Evolutionary conservation across 106 monocot species (phyloP).

Genomic region (Alisma plantagoaquatica): DNA sequence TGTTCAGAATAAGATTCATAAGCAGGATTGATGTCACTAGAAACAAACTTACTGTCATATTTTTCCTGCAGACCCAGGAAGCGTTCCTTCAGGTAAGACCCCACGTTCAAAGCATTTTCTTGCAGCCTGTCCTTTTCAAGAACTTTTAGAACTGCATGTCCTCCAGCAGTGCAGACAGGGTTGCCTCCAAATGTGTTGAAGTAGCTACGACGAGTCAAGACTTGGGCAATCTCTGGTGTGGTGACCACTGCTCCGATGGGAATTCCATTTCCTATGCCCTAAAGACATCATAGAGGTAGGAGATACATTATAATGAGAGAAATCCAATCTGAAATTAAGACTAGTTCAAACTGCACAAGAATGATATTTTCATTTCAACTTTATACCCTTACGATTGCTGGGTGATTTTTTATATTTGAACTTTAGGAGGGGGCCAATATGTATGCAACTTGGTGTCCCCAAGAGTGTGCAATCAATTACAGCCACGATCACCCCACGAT

Average conservation of each 20-base stretch:
- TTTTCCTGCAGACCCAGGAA: constrained; percentile 41
- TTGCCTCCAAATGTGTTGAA: constrained; percentile 30
- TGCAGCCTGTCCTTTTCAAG: constrained; percentile 48
- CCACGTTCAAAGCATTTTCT: constrained; percentile 48
- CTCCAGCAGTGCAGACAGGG: constrained; percentile 46
- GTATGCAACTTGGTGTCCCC: too few species aligned
- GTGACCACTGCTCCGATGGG: constrained; percentile 74
- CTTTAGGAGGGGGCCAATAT: too few species aligned
- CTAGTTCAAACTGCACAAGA: too few species aligned
- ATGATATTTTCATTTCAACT: too few species aligned
- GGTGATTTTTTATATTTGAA: too few species aligned
- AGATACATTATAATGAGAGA: too few species aligned
- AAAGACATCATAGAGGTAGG: background rate
- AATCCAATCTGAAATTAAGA: too few species aligned
- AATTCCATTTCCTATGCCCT: constrained; percentile 93
- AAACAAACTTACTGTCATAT: constrained; percentile 49
- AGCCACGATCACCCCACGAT: too few species aligned
- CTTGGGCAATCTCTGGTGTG: constrained; percentile 63
- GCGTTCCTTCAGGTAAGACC: constrained; percentile 57
- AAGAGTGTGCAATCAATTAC: too few species aligned
- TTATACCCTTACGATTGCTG: too few species aligned
- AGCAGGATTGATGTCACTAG: too few species aligned
- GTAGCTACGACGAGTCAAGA: constrained; percentile 59
- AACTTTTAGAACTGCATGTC: constrained; percentile 43
- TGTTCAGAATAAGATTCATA: too few species aligned